phyloP scores from a whole-genome alignment of 2,329 filamentous ascomycete genomes.

The Diaporthe sp. region DNA sequence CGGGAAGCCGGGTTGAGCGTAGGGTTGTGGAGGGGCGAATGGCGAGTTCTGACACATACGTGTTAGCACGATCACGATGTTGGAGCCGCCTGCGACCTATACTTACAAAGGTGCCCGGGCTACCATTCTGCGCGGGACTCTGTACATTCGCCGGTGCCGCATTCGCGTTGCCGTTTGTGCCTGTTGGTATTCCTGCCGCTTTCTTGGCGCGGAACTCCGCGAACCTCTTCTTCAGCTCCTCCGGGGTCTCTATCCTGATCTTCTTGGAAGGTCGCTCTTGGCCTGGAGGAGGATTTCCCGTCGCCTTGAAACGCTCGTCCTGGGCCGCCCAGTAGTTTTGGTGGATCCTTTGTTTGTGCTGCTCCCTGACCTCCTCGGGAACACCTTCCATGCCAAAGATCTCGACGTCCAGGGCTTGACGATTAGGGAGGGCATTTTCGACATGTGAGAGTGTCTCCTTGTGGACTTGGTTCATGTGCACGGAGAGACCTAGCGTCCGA shows the following conservation, averaged over 20 bases:
- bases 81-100: constrained; percentile 16
- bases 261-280: constrained; percentile 76
- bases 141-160: constrained; percentile 67
- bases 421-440: constrained; percentile 91
- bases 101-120: constrained; percentile 72
- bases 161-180: constrained; percentile 67
- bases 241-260: constrained; percentile 79
- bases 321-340: constrained; percentile 89
- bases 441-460: constrained; percentile 91
- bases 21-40: constrained; percentile 58
- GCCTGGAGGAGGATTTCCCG: constrained; percentile 85
- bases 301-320: constrained; percentile 83
- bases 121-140: constrained; percentile 66
- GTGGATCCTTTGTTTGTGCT: constrained; percentile 89
- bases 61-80: constrained; percentile 44
- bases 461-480: constrained; percentile 99
- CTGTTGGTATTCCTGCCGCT: constrained; percentile 70
- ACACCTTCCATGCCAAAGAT: constrained; percentile 99
- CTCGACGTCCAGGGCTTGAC: constrained; percentile 89
- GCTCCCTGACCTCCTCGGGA: constrained; percentile 84
- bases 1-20: constrained; percentile 43
- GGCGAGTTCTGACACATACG: constrained; percentile 54
- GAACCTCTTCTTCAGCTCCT: constrained; percentile 84
- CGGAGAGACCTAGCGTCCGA: constrained; percentile 79
- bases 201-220: constrained; percentile 82